Base-by-base conservation (phyloP, 2,329 filamentous ascomycete genomes). In the Penicillium freii region DNA sequence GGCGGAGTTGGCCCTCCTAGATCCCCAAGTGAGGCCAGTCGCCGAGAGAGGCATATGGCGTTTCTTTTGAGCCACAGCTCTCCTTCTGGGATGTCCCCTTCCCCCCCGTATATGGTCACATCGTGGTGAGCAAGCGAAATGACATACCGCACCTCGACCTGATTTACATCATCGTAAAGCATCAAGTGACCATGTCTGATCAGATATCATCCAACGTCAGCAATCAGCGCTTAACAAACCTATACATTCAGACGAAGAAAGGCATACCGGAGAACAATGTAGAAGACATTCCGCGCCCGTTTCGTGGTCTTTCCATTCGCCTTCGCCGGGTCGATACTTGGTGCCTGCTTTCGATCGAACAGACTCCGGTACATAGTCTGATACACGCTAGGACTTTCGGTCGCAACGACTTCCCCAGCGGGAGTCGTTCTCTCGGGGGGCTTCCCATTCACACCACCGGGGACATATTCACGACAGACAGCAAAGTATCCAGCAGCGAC, bases 321-420 rank as follows among this genome's bases (percentile, higher is more conserved):
- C 62, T 81, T 84, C 15, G 76, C 73, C 7, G 77, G 77, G 47
- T 85, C 83, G 38, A 85, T 76, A 3, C 78, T 81, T 4, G 83
- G 81, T 19, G 75, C 75, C 62, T 80, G 81, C 68, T 88, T 92
- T 68, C 93, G 85, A 67, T 96, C 92, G 72, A 99, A 97, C 60
- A 99, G 88, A 73, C 90, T 96, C 71, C 92, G 83, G 77, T 99
- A 99, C 91, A 99, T 97, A 73, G 89, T 89, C 82, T 97, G 94
- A 75, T 97, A 97, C 38, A 99, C 93, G 73, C 93, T 97, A 56
- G 90, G 92, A 69, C 91, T 96, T 56, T 92, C 89, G 42, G 89
- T 81, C 34, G 88, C 85, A 44, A 94, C 86, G 17, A 89, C 88
- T 56, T 89, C 87, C 19, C 91, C 91, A 13, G 90, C 84, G 6